phyloP scores from a whole-genome alignment of 306 rosid species.

The Medicago lupulina region DNA sequence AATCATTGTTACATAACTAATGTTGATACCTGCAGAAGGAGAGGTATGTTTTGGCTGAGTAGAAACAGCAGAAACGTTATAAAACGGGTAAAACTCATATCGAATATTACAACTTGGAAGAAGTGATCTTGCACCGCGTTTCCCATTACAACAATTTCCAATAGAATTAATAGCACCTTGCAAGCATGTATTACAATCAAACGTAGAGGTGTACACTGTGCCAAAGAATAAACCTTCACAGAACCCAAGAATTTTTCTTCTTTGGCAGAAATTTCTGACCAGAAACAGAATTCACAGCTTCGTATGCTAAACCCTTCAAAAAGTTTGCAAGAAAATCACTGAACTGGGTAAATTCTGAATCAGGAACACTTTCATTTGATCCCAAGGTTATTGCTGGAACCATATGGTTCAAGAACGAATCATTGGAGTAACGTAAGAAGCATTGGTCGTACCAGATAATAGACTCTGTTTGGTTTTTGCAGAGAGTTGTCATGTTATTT shows the following conservation, averaged over 20 bases:
- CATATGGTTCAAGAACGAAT: slow-evolving; percentile 36
- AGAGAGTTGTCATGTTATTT: not conserved
- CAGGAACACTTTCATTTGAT: not conserved
- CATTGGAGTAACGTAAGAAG: slow-evolving; percentile 52
- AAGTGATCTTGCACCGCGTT: slow-evolving; percentile 45
- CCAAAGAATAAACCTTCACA: slow-evolving; percentile 45
- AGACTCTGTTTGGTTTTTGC: slow-evolving; percentile 54
- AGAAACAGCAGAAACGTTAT: slow-evolving; percentile 33
- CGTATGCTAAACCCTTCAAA: not conserved
- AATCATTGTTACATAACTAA: not conserved
- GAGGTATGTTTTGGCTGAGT: slow-evolving; percentile 2
- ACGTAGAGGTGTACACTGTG: slow-evolving; percentile 50
- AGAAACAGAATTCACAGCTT: slow-evolving; percentile 16
- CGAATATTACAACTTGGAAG: slow-evolving; percentile 50
- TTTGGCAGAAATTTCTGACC: slow-evolving; percentile 40
- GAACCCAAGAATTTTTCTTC: slow-evolving; percentile 34
- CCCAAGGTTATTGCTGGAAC: not conserved
- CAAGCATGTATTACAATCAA: slow-evolving; percentile 42
- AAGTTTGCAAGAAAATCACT: slow-evolving; percentile 6
- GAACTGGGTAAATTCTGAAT: slow-evolving; percentile 22
- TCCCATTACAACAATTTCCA: slow-evolving; percentile 45
- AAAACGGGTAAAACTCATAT: slow-evolving; percentile 49
- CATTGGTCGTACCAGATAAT: slow-evolving; percentile 59
- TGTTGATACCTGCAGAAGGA: slow-evolving; percentile 43
- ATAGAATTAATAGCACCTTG: slow-evolving; percentile 31